These are phyloP conservation scores for Colletotrichum sp. DNA, from an alignment of 2,329 filamentous ascomycete species.

Conservation along the genomic window DNA sequence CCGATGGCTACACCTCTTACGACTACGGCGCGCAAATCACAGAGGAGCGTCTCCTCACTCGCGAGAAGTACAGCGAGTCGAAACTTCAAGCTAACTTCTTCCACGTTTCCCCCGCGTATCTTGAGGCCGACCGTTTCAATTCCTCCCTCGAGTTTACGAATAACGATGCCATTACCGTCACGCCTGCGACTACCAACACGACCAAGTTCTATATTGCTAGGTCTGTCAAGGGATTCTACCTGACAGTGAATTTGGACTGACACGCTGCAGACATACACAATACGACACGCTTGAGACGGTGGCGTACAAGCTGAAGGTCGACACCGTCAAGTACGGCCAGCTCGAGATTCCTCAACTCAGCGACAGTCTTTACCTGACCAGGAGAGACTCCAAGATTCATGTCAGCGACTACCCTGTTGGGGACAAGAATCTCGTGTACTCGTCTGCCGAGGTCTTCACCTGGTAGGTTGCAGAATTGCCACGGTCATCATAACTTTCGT, in stretches of 20 bases:
- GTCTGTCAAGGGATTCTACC: neutral
- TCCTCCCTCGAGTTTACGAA: slow-evolving; percentile 32
- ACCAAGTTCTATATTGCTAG: slow-evolving; percentile 60
- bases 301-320: slow-evolving; percentile 64
- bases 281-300: slow-evolving; percentile 62
- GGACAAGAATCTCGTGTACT: slow-evolving; percentile 64
- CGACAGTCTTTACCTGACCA: slow-evolving; percentile 57
- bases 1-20: slow-evolving; percentile 60
- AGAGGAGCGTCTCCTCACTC: slow-evolving; percentile 67
- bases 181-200: slow-evolving; percentile 59
- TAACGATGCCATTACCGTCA: slow-evolving; percentile 56
- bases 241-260: neutral
- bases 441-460: slow-evolving; percentile 69
- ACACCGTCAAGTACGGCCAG: slow-evolving; percentile 53
- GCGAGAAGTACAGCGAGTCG: slow-evolving; percentile 77
- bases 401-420: slow-evolving; percentile 69
- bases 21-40: slow-evolving; percentile 58
- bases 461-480: slow-evolving; percentile 33
- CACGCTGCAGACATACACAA: slow-evolving; percentile 55
- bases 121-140: slow-evolving; percentile 56
- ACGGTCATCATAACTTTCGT: too few relatives aligned
- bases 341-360: slow-evolving; percentile 61
- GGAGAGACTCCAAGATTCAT: slow-evolving; percentile 67
- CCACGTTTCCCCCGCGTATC: slow-evolving; percentile 69
- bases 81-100: slow-evolving; percentile 76